phyloP scores from a whole-genome alignment of 116 monocot species.

The Papilionanthe hybrid region DNA sequence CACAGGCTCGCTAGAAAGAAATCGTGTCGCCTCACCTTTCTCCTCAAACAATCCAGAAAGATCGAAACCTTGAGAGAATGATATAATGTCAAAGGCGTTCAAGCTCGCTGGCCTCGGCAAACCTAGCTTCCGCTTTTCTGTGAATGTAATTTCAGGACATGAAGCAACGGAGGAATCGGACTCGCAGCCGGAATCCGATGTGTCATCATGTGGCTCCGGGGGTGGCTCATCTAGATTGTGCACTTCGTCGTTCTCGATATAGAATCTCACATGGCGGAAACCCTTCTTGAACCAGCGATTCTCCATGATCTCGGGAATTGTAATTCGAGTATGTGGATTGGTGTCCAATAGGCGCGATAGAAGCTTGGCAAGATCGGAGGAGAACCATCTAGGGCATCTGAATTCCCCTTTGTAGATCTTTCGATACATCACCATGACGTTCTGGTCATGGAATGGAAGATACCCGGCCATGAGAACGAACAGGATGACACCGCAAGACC shows the following conservation, averaged over 20 bases:
- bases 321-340: constrained; percentile 44
- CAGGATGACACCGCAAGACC: constrained; percentile 72
- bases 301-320: constrained; percentile 53
- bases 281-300: constrained; percentile 59
- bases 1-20: constrained; percentile 24
- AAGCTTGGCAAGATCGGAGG: constrained; percentile 37
- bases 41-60: constrained; percentile 49
- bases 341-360: constrained; percentile 51
- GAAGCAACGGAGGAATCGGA: constrained; percentile 7
- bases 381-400: constrained; percentile 75
- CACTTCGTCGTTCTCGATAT: constrained; percentile 26
- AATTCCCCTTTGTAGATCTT: constrained; percentile 67
- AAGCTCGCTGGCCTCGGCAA: constrained; percentile 18
- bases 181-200: neutral
- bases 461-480: constrained; percentile 62
- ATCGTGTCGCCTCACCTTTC: constrained; percentile 19
- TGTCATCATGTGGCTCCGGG: neutral
- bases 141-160: neutral
- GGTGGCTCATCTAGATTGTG: constrained; percentile 6
- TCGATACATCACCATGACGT: constrained; percentile 60
- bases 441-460: constrained; percentile 59
- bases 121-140: neutral
- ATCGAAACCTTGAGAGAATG: constrained; percentile 42
- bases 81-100: constrained; percentile 58
- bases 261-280: constrained; percentile 23